Evolutionary conservation across 129 eudicot genomes (phyloP), one percentile per base, ranked within the genome.

Genomic region (Gnaphalium uliginosum): DNA sequence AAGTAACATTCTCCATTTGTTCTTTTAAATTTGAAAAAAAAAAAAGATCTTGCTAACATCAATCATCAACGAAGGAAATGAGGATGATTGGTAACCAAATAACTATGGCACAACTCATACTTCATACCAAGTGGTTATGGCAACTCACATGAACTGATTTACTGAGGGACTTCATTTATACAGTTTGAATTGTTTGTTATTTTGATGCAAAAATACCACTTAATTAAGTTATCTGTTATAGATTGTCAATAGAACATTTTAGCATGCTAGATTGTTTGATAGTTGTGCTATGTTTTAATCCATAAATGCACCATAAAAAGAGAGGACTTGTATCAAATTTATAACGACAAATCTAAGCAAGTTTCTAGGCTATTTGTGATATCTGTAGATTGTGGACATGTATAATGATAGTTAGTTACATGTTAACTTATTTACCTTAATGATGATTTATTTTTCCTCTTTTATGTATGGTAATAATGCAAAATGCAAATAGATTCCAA

Each of bases 101-200:
- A 37, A 51, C 19, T 5, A 27, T 70, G 59, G 60, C 72, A 69
- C 1, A 24, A 15, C 48, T 15, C 5, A 70, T 43, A 14, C 51
- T 2, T 43, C 51, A 13, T 13, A 13, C 51, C 18, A 43, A 14
- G 18, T 14, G 25, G 3, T 56, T 56, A 56, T 56, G 61, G 61
- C 25, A 56, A 56, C 61, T 56, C 61, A 19, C 26, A 68, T 3
- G 51, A 69, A 25, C 22, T 54, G 35, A 5, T 29, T 33, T 35
- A 56, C 35, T 8, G n/a, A 39, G 22, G 67, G 48, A 59, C 68
- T 13, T 73, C 56, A 58, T 58, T 72, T 57, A 35, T 72, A 18
- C 46, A 2, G 1, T 8, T 37, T 43, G 51, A 43, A 43, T 43
- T 11, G 18, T 13, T 13, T n/a, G 60, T 5, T 19, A 54, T n/a